Evolutionary conservation across 495 filamentous ascomycete species (phyloP), one percentile per base, ranked within the genome.

Genomic region (Neurospora sp.): DNA sequence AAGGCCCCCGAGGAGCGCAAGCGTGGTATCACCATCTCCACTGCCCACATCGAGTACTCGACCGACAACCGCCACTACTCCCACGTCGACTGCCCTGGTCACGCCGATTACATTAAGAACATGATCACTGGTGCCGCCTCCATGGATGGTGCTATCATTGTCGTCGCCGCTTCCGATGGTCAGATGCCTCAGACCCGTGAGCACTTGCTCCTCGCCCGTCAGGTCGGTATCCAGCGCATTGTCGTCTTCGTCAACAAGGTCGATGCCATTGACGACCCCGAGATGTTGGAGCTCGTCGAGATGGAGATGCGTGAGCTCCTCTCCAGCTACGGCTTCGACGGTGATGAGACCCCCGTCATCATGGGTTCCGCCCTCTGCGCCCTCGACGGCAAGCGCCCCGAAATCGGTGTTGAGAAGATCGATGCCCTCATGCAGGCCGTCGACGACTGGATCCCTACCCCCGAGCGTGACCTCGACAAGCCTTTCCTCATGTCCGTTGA

Each of bases 101-200:
- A 99, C 90, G 96, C 96, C 81, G 96, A 99, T 93, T 99, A 98
- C 88, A 98, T 99, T 85, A 99, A 99, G 90, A 99, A 99, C 89
- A 98, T 98, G 94, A 98, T 98, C 83, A 97, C 94, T 76, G 94
- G 94, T 88, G 92, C 94, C 73, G 93, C 95, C 75, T 93, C 90
- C 87, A 98, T 98, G 94, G 94, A 98, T 77, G 94, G 96, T 80
- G 95, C 96, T 76, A 93, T 99, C 80, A 97, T 99, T 83, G 96
- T 99, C 73, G 96, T 98, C 78, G 96, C 96, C 81, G 96, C 96
- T 82, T 97, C 93, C 38, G 96, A 99, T 82, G 96, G 96, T 83
- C 96, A 98, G 88, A 99, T 99, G 96, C 96, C 96, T 80, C 96
- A 99, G 87, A 99, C 96, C 71, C 90, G 96, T 85, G 96, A 99